Conservation (phyloP, 2,329 filamentous ascomycete genomes). For the Colletotrichum sp. region DNA sequence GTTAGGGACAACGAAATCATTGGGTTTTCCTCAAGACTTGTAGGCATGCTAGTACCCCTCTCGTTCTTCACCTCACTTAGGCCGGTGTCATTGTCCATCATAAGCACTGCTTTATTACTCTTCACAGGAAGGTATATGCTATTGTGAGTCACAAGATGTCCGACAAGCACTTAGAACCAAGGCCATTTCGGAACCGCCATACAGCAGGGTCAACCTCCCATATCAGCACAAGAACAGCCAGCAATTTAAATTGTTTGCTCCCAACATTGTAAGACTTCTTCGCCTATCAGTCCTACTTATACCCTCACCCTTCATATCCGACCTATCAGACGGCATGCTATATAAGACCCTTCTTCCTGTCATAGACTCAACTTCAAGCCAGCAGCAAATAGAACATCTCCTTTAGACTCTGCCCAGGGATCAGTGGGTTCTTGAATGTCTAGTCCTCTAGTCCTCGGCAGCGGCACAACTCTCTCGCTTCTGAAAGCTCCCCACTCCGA, state of each 20-base stretch:
- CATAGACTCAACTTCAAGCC: background rate
- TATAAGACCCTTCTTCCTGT: background rate
- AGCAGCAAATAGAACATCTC: background rate
- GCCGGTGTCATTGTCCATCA: background rate
- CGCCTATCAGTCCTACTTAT: background rate
- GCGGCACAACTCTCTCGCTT: background rate
- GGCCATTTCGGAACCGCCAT: fast-evolving
- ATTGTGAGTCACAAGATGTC: fast-evolving
- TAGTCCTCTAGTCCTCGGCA: background rate
- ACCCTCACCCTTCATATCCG: background rate
- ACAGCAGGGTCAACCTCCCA: background rate
- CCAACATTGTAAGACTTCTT: background rate
- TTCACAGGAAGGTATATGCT: fast-evolving
- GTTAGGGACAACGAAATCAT: no score
- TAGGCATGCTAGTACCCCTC: no score
- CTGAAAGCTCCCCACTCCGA: background rate
- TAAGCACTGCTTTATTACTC: background rate
- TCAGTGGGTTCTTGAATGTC: background rate
- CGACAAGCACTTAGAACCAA: fast-evolving
- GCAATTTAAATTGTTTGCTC: no score
- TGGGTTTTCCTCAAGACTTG: no score
- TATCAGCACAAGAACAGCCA: no score
- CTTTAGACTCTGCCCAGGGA: background rate
- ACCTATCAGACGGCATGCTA: background rate
- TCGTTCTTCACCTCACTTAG: no score